phyloP scores from a whole-genome alignment of 1,284 basidiomycete genomes.

The Rhodofomes roseus region DNA sequence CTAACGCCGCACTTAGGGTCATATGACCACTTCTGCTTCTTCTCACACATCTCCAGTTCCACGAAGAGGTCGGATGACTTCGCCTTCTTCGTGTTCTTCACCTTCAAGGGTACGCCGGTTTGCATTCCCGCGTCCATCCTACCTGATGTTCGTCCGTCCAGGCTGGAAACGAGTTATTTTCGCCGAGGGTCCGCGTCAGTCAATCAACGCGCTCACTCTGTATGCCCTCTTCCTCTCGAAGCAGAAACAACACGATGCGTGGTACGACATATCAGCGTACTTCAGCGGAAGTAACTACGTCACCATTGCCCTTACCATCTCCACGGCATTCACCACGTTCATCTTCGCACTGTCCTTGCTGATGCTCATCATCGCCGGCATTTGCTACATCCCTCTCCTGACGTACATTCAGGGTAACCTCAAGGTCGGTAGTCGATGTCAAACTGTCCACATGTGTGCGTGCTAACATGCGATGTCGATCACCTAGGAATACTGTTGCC shows the following conservation, averaged over 20 bases:
- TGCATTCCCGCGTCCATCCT: neutral
- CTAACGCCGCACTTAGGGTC: conserved; percentile 52
- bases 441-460: too few species aligned
- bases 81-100: conserved; percentile 99
- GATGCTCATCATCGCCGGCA: conserved; percentile 77
- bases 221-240: conserved; percentile 88
- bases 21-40: conserved; percentile 98
- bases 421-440: conserved; percentile 51
- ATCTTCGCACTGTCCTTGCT: conserved; percentile 85
- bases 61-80: conserved; percentile 97
- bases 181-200: conserved; percentile 96
- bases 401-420: conserved; percentile 95
- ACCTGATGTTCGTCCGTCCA: conserved; percentile 27
- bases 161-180: conserved; percentile 95
- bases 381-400: conserved; percentile 90
- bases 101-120: conserved; percentile 83
- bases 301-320: conserved; percentile 80
- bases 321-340: conserved; percentile 88
- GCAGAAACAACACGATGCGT: conserved; percentile 57
- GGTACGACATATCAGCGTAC: conserved; percentile 70
- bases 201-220: conserved; percentile 92
- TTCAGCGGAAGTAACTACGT: conserved; percentile 67
- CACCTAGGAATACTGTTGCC: conserved; percentile 93
- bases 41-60: conserved; percentile 92
- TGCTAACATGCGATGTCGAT: conserved; percentile 5